These are phyloP conservation scores for Epipyxis sp. DNA, from an alignment of 108 stramenopile genomes.

Conservation along the genomic window DNA sequence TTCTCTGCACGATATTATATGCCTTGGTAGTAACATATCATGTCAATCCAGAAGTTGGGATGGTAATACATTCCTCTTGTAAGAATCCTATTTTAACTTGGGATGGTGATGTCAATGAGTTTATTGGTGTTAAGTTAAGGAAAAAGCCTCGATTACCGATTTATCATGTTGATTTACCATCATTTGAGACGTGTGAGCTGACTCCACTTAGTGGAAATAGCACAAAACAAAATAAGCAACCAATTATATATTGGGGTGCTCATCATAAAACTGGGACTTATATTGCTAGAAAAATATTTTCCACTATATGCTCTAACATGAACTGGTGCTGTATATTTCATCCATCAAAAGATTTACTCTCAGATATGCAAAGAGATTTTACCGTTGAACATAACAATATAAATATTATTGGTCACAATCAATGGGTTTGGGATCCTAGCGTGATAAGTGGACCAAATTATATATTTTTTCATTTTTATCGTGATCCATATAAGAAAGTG, in stretches of 20 bases:
- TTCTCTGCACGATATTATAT: too few species aligned
- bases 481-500: constrained; percentile 11
- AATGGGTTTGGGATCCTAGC: constrained; percentile 29
- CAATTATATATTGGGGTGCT: constrained; percentile 14
- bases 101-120: constrained; percentile 11
- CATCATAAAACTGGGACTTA: constrained; percentile 35
- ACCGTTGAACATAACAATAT: neutral
- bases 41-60: constrained; percentile 25
- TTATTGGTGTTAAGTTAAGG: too few species aligned
- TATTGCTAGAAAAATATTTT: constrained; percentile 19
- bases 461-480: constrained; percentile 29
- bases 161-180: neutral
- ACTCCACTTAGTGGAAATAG: neutral
- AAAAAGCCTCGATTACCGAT: constrained; percentile 10
- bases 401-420: constrained; percentile 21
- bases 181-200: neutral
- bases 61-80: constrained; percentile 15
- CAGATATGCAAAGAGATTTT: neutral
- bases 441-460: constrained; percentile 4
- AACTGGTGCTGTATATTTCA: constrained; percentile 32
- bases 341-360: neutral
- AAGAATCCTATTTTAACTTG: constrained; percentile 11
- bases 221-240: neutral
- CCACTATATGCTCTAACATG: constrained; percentile 12
- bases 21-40: too few species aligned